Evolutionary conservation across 768 basidiomycete species (phyloP), one percentile per base, ranked within the genome.

Genomic region (Lactarius vividus): DNA sequence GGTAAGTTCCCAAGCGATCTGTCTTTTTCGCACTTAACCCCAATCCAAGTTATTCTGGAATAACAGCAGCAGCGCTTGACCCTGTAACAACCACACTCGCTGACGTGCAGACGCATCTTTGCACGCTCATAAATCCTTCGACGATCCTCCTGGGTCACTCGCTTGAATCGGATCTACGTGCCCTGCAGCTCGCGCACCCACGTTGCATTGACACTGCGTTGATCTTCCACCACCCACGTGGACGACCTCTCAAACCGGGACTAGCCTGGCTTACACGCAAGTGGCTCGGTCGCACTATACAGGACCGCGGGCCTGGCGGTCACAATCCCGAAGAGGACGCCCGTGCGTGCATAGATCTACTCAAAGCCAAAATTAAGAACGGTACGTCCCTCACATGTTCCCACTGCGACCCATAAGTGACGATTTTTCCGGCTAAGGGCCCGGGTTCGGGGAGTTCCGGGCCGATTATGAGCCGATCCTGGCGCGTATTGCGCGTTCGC

Each of bases 321-420:
- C 96, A 98, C 74, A 91, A 97, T 68, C 93, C 95, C 2, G 92
- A 95, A 71, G 96, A 98, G 74, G 96, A 98, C 71, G 96, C 96
- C 0, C 80, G 88, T 23, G 91, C 96, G 0, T 95, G 94, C 71
- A 70, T 94, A 11, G 94, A 96, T 66, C 79, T 99, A 35, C 74
- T 99, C 26, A 83, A 84, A 72, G 85, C 89, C 73, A 98, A 99
- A 76, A 71, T 97, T 26, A 84, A 86, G 57, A 80, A 86, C 68
- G 94, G 91, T 75, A 77, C 75, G 74, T 70, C 35, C 16, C 16
- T 44, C 46, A 9, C 26, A 28, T 29, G 9, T 7, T 54, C 16
- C 20, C 33, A 6, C 55, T n/a, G 58, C 1, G 9, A 0, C 1
- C 13, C 26, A n/a, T n/a, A 29, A 23, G 54, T 68, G 42, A 64